These are phyloP conservation scores for Lindgomyces ingoldianus DNA, from an alignment of 495 filamentous ascomycete species.

Conservation along the genomic window DNA sequence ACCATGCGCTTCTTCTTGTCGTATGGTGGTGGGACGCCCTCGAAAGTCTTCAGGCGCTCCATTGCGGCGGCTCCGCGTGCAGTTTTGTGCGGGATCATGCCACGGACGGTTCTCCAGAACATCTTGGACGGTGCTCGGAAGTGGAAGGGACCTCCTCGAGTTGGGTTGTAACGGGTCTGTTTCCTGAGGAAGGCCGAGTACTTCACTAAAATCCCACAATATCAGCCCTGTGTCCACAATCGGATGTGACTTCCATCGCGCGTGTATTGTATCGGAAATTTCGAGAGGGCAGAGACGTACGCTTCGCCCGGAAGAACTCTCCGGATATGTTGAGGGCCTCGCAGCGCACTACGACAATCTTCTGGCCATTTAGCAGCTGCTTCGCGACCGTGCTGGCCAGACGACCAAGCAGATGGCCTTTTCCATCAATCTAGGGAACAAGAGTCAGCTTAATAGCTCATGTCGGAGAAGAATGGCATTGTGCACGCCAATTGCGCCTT, in stretches of 20 bases:
- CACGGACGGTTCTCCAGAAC: slow-evolving; percentile 99
- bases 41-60: slow-evolving; percentile 98
- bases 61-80: slow-evolving; percentile 92
- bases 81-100: slow-evolving; percentile 99
- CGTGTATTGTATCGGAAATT: slow-evolving; percentile 1
- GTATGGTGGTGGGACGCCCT: slow-evolving; percentile 98
- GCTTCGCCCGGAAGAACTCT: slow-evolving; percentile 99
- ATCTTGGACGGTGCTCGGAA: slow-evolving; percentile 98
- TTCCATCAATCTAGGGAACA: slow-evolving; percentile 80
- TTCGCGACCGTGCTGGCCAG: slow-evolving; percentile 98
- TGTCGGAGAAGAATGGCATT: neutral
- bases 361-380: slow-evolving; percentile 98
- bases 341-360: slow-evolving; percentile 98
- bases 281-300: slow-evolving; percentile 65
- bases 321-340: slow-evolving; percentile 99
- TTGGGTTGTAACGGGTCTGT: slow-evolving; percentile 99
- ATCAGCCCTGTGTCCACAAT: slow-evolving; percentile 24
- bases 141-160: slow-evolving; percentile 98
- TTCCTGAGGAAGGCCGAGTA: slow-evolving; percentile 99
- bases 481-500: slow-evolving; percentile 25
- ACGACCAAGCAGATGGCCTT: slow-evolving; percentile 99
- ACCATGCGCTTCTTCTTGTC: slow-evolving; percentile 99
- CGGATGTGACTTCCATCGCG: neutral
- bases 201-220: slow-evolving; percentile 72
- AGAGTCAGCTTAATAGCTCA: slow-evolving; percentile 32